Evolutionary conservation across 306 rosid genomes (phyloP), one percentile per base, ranked within the genome.

Genomic region (Hippophae gyantsensis): DNA sequence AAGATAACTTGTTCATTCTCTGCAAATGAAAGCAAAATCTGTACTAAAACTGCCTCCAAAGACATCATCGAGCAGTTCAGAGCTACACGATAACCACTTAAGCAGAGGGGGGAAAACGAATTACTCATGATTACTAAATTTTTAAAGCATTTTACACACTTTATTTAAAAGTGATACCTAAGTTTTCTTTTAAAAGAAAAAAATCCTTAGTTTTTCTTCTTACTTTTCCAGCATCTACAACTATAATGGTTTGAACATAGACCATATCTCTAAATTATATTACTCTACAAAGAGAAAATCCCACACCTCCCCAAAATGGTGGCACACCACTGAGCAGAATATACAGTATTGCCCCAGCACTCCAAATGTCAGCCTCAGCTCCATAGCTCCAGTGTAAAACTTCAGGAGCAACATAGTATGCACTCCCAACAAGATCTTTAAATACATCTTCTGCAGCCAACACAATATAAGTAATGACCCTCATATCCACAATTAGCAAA

Each of bases 371-470:
- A 67, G 89, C 87, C 73, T 87, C 96, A 6, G 83, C 82, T 44
- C 95, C 98, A 64, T 92, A 92, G 40, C 68, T 72, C 65, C 76
- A 75, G n/a, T 84, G 89, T 48, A 92, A 70, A 64, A 92, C 93
- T 74, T 92, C 98, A 8, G 98, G 98, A 61, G 98, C 96, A 72
- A 92, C 96, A 67, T 92, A 92, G 66, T 85, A 92, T 42, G 98
- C 96, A 80, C 98, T 92, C 52, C 98, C 98, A 66, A 87, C 98
- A 26, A 92, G 83, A 78, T 92, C 96, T 68, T 49, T 85, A 67
- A 85, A 87, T 52, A 73, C 77, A 66, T 87, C 88, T 12, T 93
- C 98, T 92, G 76, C 65, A 71, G 69, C 40, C 70, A 69, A 48
- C 38, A 32, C 38, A 32, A 68, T 43, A 61, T 56, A 11, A 45